Percentiles rank a stretch among this genome's conserved stretches.
phyloP scores from a whole-genome alignment of 768 basidiomycete species.

The Mrakia blollopis region DNA sequence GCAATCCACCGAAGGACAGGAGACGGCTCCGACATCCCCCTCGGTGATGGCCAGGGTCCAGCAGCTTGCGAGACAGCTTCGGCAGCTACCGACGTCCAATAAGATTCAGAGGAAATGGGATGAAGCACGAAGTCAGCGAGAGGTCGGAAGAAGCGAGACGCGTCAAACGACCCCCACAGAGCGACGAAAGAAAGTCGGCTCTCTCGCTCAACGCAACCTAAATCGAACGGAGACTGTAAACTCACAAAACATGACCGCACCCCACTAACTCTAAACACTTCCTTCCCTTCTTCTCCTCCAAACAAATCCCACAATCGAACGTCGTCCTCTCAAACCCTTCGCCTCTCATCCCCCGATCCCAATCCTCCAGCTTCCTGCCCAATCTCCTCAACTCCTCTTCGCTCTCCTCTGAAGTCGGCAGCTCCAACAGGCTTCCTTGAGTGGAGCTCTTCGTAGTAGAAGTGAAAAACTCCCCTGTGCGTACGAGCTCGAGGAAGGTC shows the following conservation, averaged over 20 bases:
- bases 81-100: too few species aligned
- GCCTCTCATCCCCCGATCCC: slow-evolving; percentile 52
- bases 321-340: slow-evolving; percentile 59
- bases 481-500: slow-evolving; percentile 14
- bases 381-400: not conserved
- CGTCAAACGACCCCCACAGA: not conserved
- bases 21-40: slow-evolving; percentile 67
- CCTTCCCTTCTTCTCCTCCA: slow-evolving; percentile 22
- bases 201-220: not conserved
- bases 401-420: not conserved
- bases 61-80: slow-evolving; percentile 69
- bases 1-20: slow-evolving; percentile 75
- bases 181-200: not conserved
- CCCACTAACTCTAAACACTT: slow-evolving; percentile 46
- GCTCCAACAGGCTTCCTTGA: not conserved
- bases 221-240: not conserved
- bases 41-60: slow-evolving; percentile 77
- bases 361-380: slow-evolving; percentile 45
- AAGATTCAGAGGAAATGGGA: not conserved
- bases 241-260: slow-evolving; percentile 68
- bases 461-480: not conserved
- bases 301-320: slow-evolving; percentile 54
- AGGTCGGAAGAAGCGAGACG: not conserved
- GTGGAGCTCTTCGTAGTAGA: not conserved
- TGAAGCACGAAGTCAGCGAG: not conserved